Base-by-base conservation (phyloP, 106 monocot genomes). In the Dendrobium catenatum region DNA sequence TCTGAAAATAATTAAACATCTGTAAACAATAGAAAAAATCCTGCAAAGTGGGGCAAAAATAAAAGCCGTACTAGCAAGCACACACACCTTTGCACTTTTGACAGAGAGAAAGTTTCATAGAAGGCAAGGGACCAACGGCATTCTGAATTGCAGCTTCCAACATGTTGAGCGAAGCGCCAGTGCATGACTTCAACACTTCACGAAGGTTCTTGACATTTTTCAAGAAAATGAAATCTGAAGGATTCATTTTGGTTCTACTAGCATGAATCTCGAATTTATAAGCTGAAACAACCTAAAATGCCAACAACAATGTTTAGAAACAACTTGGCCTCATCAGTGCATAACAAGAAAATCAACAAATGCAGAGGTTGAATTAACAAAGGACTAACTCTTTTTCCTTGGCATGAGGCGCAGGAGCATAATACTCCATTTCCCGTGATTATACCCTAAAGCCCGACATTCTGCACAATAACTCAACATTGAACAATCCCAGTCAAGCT, bases 171-270 rank as follows among this genome's bases (percentile, higher is more conserved):
- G 91, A 86, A 82, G 86, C 86, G 86, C 76, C 79, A 19, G 78
- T 42, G 84, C 98, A 98, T 85, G 82, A 88, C 43, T 67, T 93
- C 79, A 95, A 79, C 42, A 98, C 84, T 80, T 95, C 95, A 68
- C 79, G 93, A 18, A 95, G 85, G 68, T 80, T 89, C 22, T 87
- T 98, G 54, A 93, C 98, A 85, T 98, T 98, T 78, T 89, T 86
- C 82, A 98, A 82, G 76, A 72, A 85, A 67, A 98, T 98, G 85
- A 80, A 93, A 75, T 98, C 89, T 33, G 92, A 88, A 37, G 97
- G 94, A 83, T 94, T 92, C 33, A 92, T 97, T 81, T 97, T 94
- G 5, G 84, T 92, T 68, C 95, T 98, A 16, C 98, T 93, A 73
- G 95, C 89, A 85, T 98, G 98, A 76, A 89, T 75, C 84, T 95